Evolutionary conservation across 164 flowering plant genomes (phyloP), one percentile per base, ranked within the genome.

Genomic region (Kalanchoe fedtschenkoi): DNA sequence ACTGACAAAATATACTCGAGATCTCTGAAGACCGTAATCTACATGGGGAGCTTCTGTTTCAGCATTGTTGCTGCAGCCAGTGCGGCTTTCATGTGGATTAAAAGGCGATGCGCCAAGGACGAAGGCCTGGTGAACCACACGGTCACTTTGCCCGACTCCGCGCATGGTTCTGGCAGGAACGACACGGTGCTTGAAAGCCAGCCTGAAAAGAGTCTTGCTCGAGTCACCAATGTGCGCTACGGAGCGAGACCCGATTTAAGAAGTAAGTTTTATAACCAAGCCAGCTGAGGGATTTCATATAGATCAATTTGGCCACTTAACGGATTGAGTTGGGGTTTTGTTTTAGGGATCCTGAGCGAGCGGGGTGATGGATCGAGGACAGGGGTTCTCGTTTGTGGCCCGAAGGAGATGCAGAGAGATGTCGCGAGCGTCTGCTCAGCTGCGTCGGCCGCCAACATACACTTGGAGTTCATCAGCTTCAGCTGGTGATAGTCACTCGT

Each of bases 171-270:
- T 1, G 74, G 74, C 4, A 28, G 64, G 69, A 41, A 55, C 19
- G 84, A 76, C 10, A 54, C 71, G 28, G 97, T 85, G 61, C 47
- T 83, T 65, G 93, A 82, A 70, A 82, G 87, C 70, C 56, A 77
- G 1, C 90, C 92, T 1, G 74, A 65, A 1, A 78, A 77, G 63
- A 76, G 87, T 21, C 76, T 83, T 55, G 65, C 66, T 0, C 69
- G 83, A 64, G 70, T 81, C 32, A 83, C 81, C 63, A 80, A 71
- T 22, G 75, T 87, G 66, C 83, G 81, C 58, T 81, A 71, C 62
- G 96, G 92, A 11, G 60, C 61, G 68, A 81, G 95, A 66, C 96
- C 97, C 34, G 77, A 87, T 63, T 77, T 91, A 0, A 85, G 75
- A 66, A 82, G 89, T 84, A 66, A 78, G 81, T 68, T 29, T 14